Evolutionary conservation across 2,329 filamentous ascomycete genomes (phyloP).

Genomic region (Eutypa lata): DNA sequence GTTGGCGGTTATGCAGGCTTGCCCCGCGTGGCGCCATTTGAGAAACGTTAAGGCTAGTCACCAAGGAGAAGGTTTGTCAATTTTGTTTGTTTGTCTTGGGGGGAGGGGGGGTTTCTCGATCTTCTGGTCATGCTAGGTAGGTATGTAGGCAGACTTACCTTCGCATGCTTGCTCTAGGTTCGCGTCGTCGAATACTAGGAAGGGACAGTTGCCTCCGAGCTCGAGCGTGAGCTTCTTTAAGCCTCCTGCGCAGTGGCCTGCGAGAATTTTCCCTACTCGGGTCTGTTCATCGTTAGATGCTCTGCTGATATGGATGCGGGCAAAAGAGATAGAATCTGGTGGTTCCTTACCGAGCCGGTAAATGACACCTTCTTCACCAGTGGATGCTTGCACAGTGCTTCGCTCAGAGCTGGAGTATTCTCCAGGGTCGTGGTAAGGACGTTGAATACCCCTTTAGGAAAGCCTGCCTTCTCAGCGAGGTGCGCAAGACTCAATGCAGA

Average conservation of each 20-base stretch:
- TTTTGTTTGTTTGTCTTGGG: not conserved
- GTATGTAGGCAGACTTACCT: conserved; percentile 24
- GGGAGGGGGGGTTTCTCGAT: too few species aligned
- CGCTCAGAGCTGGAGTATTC: conserved; percentile 42
- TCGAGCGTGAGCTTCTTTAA: conserved; percentile 70
- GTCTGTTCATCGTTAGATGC: conserved; percentile 44
- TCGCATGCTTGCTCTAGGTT: conserved; percentile 59
- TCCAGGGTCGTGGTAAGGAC: conserved; percentile 43
- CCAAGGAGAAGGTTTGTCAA: not conserved
- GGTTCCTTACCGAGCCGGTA: conserved; percentile 55
- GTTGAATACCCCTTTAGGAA: conserved; percentile 68
- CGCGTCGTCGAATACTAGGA: conserved; percentile 66
- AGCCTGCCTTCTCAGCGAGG: conserved; percentile 64
- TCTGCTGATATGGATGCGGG: not conserved
- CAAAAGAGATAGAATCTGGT: too few species aligned
- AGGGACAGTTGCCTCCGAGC: conserved; percentile 67
- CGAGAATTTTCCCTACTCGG: conserved; percentile 64
- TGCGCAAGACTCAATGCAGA: conserved; percentile 52
- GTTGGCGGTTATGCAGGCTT: conserved; percentile 64
- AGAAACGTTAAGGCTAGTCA: conserved; percentile 27
- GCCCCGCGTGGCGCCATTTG: conserved; percentile 53
- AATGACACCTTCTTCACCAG: conserved; percentile 67
- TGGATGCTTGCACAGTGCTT: conserved; percentile 44
- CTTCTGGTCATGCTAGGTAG: too few species aligned
- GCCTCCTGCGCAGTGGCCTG: conserved; percentile 58